Conservation (phyloP, 2,329 filamentous ascomycete species). For the Xylaria multiplex region DNA sequence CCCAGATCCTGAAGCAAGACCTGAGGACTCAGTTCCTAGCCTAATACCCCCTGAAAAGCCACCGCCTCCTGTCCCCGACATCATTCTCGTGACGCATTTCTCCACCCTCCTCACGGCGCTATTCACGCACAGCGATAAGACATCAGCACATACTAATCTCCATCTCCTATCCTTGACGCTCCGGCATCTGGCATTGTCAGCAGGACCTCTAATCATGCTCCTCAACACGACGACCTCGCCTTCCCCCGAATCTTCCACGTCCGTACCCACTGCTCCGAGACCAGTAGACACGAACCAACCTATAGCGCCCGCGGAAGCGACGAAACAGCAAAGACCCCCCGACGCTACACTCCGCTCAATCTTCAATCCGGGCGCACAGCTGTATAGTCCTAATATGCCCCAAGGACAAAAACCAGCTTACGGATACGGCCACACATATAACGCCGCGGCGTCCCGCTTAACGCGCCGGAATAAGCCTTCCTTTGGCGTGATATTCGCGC, state of each 20-base stretch:
- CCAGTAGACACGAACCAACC: constrained; percentile 6
- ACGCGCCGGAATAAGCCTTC: constrained; percentile 57
- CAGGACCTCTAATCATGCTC: constrained; percentile 62
- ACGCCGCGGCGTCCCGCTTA: constrained; percentile 38
- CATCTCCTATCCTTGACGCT: constrained; percentile 60
- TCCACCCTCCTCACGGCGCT: constrained; percentile 61
- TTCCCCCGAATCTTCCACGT: constrained; percentile 17
- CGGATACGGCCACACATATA: constrained; percentile 27
- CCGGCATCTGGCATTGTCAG: constrained; percentile 56
- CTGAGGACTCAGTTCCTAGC: background rate
- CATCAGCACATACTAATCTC: constrained; percentile 60
- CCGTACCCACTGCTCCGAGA: constrained; percentile 13
- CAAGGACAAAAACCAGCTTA: constrained; percentile 3
- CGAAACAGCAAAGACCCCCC: constrained; percentile 39
- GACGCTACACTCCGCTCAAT: constrained; percentile 62
- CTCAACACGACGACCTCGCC: constrained; percentile 61
- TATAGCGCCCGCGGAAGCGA: background rate
- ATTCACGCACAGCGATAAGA: constrained; percentile 60
- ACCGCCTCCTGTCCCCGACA: constrained; percentile 49
- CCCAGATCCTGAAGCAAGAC: constrained; percentile 4
- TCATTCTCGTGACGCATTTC: constrained; percentile 67
- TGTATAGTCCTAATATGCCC: constrained; percentile 16
- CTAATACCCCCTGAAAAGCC: constrained; percentile 7
- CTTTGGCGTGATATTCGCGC: constrained; percentile 65
- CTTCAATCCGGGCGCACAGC: constrained; percentile 53